Base-by-base conservation (phyloP, 768 basidiomycete species). In the Phaeolepiota aurea region DNA sequence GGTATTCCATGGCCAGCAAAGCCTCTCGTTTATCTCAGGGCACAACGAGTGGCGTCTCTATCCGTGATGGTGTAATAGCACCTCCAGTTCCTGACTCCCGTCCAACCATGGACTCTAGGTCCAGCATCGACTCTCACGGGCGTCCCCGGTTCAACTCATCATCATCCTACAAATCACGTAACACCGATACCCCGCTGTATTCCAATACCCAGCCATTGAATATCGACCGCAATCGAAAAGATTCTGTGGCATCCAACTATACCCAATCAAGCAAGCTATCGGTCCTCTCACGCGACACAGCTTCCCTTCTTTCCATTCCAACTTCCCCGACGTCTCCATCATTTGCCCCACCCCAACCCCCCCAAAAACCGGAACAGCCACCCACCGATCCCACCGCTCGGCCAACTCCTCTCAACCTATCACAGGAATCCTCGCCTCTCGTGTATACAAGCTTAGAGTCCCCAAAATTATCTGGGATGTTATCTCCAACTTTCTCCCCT, bases 1-100 rank as follows among this genome's bases (percentile, higher is more conserved):
- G 78, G 3, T 69, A 68, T 39, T 83, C 80, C 0, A 62, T 76
- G 41, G 65, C 54, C 16, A 65, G 66, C 28, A 65, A 62, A 48
- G 13, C 20, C 12, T 41, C 40, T 68, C 64, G 0, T 53, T 61
- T 14, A 49, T 49, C 33, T 54, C 46, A 22, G 25, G 19, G 23
- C 28, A 30, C 21, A 14, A 20, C 19, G 18, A 35, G 23, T 32
- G 36, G 20, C 19, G 21, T 11, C 11, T 23, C 15, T 16, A 12
- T 20, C 11, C 30, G 10, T 38, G 23, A 13, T 20, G n/a, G n/a
- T 30, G 47, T 38, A n/a, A 35, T 40, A 9, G 41, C 45, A 2
- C 55, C 55, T 9, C 54, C 54, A 13, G 38, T 53, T 7, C 51
- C 55, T 1, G 54, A 51, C 3, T n/a, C 45, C 3, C 23, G 47